Percentiles rank a stretch among this genome's conserved stretches.
Conservation (phyloP, 208 protist genomes). For the Trypanosoma rangeli region DNA sequence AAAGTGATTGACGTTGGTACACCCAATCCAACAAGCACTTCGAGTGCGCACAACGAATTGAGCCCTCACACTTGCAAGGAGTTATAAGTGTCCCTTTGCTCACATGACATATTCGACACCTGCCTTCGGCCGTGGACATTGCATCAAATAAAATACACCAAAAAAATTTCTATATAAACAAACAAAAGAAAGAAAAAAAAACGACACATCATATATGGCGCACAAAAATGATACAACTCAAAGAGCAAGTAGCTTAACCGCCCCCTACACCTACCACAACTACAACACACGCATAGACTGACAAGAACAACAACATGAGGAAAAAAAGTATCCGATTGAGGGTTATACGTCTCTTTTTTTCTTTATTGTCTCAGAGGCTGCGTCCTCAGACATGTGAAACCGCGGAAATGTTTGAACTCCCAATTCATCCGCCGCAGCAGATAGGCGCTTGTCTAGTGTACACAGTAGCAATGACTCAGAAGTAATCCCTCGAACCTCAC, state of each 20-base stretch:
- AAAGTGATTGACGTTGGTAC: conserved; percentile 15
- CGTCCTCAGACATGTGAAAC: conserved; percentile 9
- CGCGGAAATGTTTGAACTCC: conserved; percentile 72
- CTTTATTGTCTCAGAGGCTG: not conserved
- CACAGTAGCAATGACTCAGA: conserved; percentile 61
- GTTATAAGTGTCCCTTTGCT: conserved; percentile 27
- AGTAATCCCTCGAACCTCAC: conserved; percentile 64
- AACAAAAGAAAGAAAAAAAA: conserved; percentile 12
- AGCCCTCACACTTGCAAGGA: conserved; percentile 37
- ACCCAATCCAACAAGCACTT: conserved; percentile 40
- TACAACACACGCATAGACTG: too few relatives aligned
- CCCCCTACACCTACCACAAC: not conserved
- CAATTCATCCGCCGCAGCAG: conserved; percentile 50
- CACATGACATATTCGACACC: conserved; percentile 35
- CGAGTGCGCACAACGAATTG: conserved; percentile 37
- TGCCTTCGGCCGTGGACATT: conserved; percentile 17
- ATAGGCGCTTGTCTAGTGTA: conserved; percentile 73
- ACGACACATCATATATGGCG: not conserved
- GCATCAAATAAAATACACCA: not conserved
- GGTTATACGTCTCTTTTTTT: not conserved
- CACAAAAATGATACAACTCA: not conserved
- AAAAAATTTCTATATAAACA: not conserved
- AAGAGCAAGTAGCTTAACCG: conserved; percentile 11
- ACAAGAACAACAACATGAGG: not conserved
- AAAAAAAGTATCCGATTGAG: not conserved